Conservation (phyloP, 257 asterid species). For the Nicotiana sylvestris region DNA sequence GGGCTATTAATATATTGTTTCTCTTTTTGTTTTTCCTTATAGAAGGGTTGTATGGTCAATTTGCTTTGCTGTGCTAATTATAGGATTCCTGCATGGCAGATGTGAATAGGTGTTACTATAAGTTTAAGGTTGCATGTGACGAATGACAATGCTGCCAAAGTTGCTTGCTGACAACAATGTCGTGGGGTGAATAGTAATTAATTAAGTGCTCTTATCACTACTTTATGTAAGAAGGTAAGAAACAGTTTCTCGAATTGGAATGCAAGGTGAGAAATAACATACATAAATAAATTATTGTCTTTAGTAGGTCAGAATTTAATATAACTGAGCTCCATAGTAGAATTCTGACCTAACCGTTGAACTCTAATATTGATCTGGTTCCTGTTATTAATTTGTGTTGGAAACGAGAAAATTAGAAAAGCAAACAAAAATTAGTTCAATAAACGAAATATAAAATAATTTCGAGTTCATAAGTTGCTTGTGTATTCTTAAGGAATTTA, state of each 20-base stretch:
- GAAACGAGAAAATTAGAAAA: too few species aligned
- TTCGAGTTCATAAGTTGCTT: too few species aligned
- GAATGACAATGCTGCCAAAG: background rate
- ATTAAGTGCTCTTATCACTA: background rate
- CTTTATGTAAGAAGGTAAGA: background rate
- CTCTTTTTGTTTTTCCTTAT: background rate
- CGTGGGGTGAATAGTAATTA: background rate
- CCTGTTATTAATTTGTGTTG: background rate
- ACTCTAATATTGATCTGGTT: background rate
- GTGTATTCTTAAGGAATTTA: too few species aligned
- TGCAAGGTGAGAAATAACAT: background rate
- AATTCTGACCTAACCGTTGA: too few species aligned
- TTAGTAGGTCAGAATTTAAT: background rate
- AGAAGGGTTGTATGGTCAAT: background rate
- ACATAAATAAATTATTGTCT: background rate
- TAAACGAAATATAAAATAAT: too few species aligned
- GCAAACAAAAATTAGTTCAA: too few species aligned
- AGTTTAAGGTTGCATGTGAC: slow-evolving; percentile 2
- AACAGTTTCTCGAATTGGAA: background rate
- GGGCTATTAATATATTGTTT: too few species aligned
- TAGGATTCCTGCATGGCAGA: slow-evolving; percentile 10
- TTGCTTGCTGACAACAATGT: slow-evolving; percentile 8
- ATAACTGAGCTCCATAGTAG: background rate
- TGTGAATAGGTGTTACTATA: background rate
- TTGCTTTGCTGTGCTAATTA: background rate